These are phyloP conservation scores for Umbilicus rupestris DNA, from an alignment of 164 flowering plant genomes.

Conservation along the genomic window DNA sequence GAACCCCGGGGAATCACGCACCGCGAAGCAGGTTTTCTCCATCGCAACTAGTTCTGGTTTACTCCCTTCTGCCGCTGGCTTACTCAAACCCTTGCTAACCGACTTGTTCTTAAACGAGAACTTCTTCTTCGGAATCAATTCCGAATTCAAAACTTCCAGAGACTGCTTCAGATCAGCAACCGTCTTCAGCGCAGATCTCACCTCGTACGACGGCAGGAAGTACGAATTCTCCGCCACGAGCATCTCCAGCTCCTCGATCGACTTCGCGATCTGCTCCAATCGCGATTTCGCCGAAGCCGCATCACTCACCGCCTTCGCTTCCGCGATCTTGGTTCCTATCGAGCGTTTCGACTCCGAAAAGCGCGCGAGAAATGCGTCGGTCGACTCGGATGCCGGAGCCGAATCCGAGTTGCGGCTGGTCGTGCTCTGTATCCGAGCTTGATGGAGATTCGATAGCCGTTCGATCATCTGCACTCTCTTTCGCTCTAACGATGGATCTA, in stretches of 20 bases:
- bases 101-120: conserved; percentile 59
- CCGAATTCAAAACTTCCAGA: conserved; percentile 30
- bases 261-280: conserved; percentile 32
- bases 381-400: conserved; percentile 39
- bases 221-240: conserved; percentile 78
- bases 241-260: conserved; percentile 58
- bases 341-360: conserved; percentile 40
- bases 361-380: conserved; percentile 44
- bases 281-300: conserved; percentile 25
- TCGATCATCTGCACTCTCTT: conserved; percentile 64
- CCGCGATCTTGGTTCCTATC: conserved; percentile 35
- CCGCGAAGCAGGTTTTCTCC: conserved; percentile 11
- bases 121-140: conserved; percentile 63
- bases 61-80: not conserved
- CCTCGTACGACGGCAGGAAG: conserved; percentile 72
- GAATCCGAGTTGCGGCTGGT: conserved; percentile 18
- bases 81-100: conserved; percentile 14
- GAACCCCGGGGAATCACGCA: conserved; percentile 57
- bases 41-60: not conserved
- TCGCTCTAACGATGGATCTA: conserved; percentile 24
- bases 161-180: conserved; percentile 48
- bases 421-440: conserved; percentile 37
- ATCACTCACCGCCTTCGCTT: conserved; percentile 18
- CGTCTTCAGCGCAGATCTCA: conserved; percentile 62
- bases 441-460: conserved; percentile 65